phyloP scores from a whole-genome alignment of 768 basidiomycete species.

The Chalciporus sphaerocephalus region DNA sequence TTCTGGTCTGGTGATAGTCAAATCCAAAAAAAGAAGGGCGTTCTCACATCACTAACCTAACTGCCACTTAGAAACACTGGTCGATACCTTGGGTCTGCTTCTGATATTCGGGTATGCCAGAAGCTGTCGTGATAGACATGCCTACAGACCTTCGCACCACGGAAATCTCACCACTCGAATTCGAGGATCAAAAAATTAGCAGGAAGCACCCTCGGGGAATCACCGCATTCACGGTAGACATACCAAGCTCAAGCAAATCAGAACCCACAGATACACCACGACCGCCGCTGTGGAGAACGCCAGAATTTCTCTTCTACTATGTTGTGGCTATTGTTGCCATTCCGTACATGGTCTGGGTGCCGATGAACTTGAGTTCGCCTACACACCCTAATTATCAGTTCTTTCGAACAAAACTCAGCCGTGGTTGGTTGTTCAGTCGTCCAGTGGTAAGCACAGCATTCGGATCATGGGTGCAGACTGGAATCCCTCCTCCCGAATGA shows the following conservation, averaged over 20 bases:
- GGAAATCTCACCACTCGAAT: constrained; percentile 12
- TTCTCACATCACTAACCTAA: constrained; percentile 11
- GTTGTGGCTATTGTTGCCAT: constrained; percentile 55
- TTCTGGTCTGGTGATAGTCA: not conserved
- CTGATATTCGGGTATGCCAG: constrained; percentile 20
- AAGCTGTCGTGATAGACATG: constrained; percentile 31
- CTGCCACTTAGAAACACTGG: no score
- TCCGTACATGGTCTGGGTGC: constrained; percentile 73
- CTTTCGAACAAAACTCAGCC: constrained; percentile 54
- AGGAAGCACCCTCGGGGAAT: constrained; percentile 29
- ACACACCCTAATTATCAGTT: constrained; percentile 69
- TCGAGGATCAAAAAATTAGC: constrained; percentile 8
- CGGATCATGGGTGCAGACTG: not conserved
- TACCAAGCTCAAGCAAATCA: constrained; percentile 41
- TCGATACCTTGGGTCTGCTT: not conserved
- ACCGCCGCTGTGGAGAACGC: constrained; percentile 67
- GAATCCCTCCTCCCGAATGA: not conserved
- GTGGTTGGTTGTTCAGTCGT: constrained; percentile 82
- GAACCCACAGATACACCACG: constrained; percentile 22
- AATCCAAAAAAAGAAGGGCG: constrained; percentile 8
- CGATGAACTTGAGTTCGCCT: constrained; percentile 61
- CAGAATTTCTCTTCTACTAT: constrained; percentile 79
- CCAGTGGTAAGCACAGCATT: constrained; percentile 54
- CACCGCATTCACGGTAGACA: constrained; percentile 50
- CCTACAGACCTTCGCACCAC: constrained; percentile 32